Evolutionary conservation across 139 green algal genomes (phyloP).

Genomic region (Eudorina sp.): DNA sequence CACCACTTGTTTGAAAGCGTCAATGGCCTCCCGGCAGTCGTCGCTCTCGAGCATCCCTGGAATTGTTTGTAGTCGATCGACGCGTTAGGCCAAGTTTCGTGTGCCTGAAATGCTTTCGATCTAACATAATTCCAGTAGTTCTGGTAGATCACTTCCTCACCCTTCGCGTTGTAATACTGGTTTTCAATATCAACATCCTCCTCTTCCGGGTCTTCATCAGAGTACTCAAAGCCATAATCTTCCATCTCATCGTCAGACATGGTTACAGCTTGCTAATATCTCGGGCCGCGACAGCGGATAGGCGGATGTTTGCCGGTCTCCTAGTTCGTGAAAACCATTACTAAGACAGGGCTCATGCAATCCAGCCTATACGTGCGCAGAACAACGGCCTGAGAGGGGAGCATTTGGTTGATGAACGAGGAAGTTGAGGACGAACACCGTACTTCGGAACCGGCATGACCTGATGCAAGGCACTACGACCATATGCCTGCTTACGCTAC

Average conservation of each 20-base stretch:
- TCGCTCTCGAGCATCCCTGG: conserved; percentile 88
- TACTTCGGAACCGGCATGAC: too few relatives aligned
- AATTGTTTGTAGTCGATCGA: not conserved
- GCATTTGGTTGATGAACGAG: too few relatives aligned
- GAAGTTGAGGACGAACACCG: too few relatives aligned
- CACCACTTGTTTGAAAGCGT: conserved; percentile 94
- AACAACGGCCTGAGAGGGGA: too few relatives aligned
- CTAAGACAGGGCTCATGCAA: too few relatives aligned
- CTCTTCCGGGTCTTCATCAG: conserved; percentile 95
- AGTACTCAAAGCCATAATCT: conserved; percentile 99
- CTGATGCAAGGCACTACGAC: too few relatives aligned
- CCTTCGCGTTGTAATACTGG: conserved; percentile 99
- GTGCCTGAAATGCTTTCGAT: not conserved
- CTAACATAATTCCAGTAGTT: not conserved
- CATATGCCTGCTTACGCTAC: too few relatives aligned
- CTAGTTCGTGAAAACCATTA: too few relatives aligned
- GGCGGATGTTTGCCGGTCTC: too few relatives aligned
- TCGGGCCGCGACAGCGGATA: conserved; percentile 12
- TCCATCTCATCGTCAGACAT: conserved; percentile 82
- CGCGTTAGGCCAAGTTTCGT: not conserved
- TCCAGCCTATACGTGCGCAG: too few relatives aligned
- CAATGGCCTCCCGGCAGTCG: conserved; percentile 81
- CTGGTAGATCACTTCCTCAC: conserved; percentile 59
- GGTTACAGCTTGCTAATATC: not conserved
- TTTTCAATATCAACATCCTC: conserved; percentile 99